Evolutionary conservation across 139 green algal species (phyloP), one percentile per base, ranked within the genome.

Genomic region (Closterium sp.): DNA sequence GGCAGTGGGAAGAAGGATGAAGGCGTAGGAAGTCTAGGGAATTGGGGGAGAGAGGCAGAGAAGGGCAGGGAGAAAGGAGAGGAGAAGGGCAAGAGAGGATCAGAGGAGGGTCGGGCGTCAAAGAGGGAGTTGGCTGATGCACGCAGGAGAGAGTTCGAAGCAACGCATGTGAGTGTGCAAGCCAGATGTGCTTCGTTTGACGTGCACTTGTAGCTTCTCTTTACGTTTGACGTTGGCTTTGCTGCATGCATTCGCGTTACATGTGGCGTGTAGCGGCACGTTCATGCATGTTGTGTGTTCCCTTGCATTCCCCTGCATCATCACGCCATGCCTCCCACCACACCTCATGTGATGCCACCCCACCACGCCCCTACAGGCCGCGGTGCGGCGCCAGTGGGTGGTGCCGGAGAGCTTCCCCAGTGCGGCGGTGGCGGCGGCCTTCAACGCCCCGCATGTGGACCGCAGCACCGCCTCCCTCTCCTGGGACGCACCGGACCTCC

Each of bases 391-490:
- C 33, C 93, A 90, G 84, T 95, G 94, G 94, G 30, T 85, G 6
- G 31, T 94, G 23, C 92, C 94, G 12, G 31, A 23, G 10, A 28
- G 19, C 28, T 95, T 95, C 33, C 94, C 94, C 23, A 91, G 83
- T 19, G 28, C 69, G 4, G 89, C 34, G 43, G 93, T 95, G 25
- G 10, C 92, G 32, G 31, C 31, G 5, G 93, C 91, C 9, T 95
- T 93, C 86, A 31, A 33, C n/a, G 34, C 76, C 21, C 93, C 93
- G 3, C 34, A 85, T 23, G 92, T 95, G 33, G 94, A 95, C 35
- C 55, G 31, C 21, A 92, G 88, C 28, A 31, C 12, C 4, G 89
- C 87, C 8, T 10, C 9, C 8, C 91, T 86, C 85, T 36, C 90
- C 32, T 94, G 92, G 92, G 76, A n/a, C 19, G 81, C 81, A 9